Conservation (phyloP, 805 yeast species). For the Myxozyma vanderwaltii region DNA sequence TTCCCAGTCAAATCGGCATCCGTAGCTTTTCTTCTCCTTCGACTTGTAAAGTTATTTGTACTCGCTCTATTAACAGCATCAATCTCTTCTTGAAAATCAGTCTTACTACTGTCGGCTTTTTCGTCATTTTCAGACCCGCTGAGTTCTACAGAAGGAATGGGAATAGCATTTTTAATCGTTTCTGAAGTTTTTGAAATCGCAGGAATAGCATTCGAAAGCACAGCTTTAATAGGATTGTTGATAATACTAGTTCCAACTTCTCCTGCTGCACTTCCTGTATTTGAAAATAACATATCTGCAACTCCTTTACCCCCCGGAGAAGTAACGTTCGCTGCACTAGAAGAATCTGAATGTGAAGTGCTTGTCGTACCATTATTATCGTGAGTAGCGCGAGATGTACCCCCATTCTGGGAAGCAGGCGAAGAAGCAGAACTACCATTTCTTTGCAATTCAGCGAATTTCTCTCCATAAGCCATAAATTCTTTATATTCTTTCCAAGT, state of each 20-base stretch:
- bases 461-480: constrained; percentile 38
- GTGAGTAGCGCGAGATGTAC: not conserved
- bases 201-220: not conserved
- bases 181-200: not conserved
- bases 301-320: not conserved
- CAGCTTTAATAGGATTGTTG: constrained; percentile 1
- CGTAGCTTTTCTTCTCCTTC: constrained; percentile 8
- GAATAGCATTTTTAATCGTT: not conserved
- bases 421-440: not conserved
- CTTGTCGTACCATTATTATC: not conserved
- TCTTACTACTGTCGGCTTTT: not conserved
- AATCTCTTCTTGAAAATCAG: not conserved
- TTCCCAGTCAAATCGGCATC: too few relatives aligned
- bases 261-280: constrained; percentile 6
- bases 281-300: not conserved
- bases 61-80: not conserved
- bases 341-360: not conserved
- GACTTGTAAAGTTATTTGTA: not conserved
- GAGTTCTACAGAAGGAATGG: not conserved
- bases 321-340: not conserved
- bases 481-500: constrained; percentile 86
- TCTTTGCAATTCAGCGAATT: constrained; percentile 38
- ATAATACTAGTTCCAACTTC: not conserved
- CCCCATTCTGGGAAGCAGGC: not conserved
- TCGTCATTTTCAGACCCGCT: too few relatives aligned